Conservation (phyloP, 257 asterid genomes). For the Coffea eugenioides region DNA sequence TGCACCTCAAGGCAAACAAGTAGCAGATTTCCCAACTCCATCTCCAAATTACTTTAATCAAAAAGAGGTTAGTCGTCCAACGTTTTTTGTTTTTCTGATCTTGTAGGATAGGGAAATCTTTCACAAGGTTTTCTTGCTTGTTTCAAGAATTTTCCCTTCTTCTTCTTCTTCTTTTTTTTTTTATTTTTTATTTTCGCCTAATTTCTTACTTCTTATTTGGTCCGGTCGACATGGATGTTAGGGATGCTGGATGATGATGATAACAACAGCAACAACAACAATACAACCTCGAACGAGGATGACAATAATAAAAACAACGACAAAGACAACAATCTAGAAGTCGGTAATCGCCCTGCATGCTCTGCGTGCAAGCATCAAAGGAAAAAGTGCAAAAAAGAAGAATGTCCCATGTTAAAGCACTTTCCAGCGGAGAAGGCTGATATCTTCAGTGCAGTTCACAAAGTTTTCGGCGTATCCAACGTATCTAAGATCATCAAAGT, state of each 20-base stretch:
- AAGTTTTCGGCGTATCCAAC: constrained; percentile 28
- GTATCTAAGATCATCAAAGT: constrained; percentile 18
- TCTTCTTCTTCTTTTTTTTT: background rate
- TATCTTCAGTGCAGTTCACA: constrained; percentile 24
- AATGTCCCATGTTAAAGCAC: constrained; percentile 24
- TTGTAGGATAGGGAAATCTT: no score
- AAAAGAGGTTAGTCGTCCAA: background rate
- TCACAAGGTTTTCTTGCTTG: no score
- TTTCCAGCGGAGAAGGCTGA: constrained; percentile 21
- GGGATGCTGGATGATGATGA: background rate
- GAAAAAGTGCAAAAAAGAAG: constrained; percentile 23
- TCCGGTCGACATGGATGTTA: background rate
- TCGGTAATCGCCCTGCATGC: constrained; percentile 31
- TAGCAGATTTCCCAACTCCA: background rate
- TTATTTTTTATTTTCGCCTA: no score
- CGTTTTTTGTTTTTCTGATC: background rate
- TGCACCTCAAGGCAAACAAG: background rate
- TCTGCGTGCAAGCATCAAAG: constrained; percentile 44
- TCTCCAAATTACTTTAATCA: background rate
- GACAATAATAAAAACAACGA: background rate
- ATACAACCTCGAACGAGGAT: background rate
- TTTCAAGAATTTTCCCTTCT: background rate
- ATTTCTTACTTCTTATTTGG: no score
- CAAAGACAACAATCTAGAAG: background rate
- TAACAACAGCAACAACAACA: background rate